Evolutionary conservation across 2,329 filamentous ascomycete species (phyloP).

Genomic region (Paecilomyces sp.): DNA sequence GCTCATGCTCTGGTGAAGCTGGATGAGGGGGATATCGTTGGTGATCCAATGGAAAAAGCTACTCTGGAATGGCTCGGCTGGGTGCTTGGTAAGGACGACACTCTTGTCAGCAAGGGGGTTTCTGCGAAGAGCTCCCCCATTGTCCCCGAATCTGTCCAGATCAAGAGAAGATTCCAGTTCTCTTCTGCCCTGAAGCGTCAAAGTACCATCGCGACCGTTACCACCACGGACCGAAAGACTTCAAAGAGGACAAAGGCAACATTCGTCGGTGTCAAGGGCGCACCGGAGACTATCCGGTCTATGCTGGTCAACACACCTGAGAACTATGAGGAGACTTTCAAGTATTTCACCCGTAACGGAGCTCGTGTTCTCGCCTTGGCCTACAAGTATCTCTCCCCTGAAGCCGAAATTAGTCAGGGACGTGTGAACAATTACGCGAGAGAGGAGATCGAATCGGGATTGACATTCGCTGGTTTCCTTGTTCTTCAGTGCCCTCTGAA

Average conservation of each 20-base stretch:
- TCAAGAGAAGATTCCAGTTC: conserved; percentile 96
- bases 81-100: conserved; percentile 85
- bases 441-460: conserved; percentile 76
- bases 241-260: conserved; percentile 74
- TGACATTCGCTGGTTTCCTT: conserved; percentile 90
- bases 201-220: conserved; percentile 82
- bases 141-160: conserved; percentile 68
- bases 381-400: conserved; percentile 81
- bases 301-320: conserved; percentile 78
- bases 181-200: conserved; percentile 94
- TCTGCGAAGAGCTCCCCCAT: conserved; percentile 36
- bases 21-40: conserved; percentile 93
- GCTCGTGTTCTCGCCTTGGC: conserved; percentile 88
- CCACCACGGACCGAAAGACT: conserved; percentile 62
- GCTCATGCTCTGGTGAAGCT: conserved; percentile 93
- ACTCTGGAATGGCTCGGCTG: conserved; percentile 84
- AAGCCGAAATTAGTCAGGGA: conserved; percentile 71
- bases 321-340: conserved; percentile 96
- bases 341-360: conserved; percentile 93
- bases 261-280: conserved; percentile 93
- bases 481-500: conserved; percentile 94
- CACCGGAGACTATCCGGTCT: conserved; percentile 91
- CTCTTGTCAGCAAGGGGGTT: conserved; percentile 59
- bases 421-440: conserved; percentile 92
- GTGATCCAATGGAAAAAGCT: conserved; percentile 98